Evolutionary conservation across 495 filamentous ascomycete genomes (phyloP), one percentile per base, ranked within the genome.

Genomic region (Haplographium delicatum): DNA sequence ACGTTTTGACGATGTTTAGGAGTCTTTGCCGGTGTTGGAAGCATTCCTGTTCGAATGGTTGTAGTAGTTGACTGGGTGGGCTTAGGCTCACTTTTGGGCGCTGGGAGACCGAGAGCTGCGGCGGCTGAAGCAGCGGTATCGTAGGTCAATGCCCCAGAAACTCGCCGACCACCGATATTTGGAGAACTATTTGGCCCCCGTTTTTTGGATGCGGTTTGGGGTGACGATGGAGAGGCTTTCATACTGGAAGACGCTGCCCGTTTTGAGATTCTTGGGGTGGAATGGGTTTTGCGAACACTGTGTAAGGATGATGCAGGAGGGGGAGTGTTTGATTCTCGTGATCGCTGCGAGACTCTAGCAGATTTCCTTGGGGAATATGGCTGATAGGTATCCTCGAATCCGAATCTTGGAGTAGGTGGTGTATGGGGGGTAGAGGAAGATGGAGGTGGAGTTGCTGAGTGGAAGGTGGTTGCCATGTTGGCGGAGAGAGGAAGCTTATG

Each of bases 1-100:
- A 68, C 64, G 3, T 78, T 68, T 5, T 80, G 79, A 53, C 83
- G 81, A 68, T 86, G 86, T 45, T 79, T 78, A 1, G 93, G 93
- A 2, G 91, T 96, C 67, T 95, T 98, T 41, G 80, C 81, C 9
- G 93, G 93, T 9, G 93, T 97, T 3, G 89, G 91, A 41, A 96
- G 76, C 72, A 88, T 86, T 15, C 69, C 69, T 8, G 68, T 50
- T 27, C 33, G 18, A 39, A 48, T 52, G 4, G 51, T 38, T 8
- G 55, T 41, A 4, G 53, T 54, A 20, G 46, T 44, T 46, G 44
- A 35, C 58, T 40, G 47, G 16, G 38, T 49, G 18, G 30, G 51
- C 46, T 30, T 61, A 19, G 30, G 39, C 24, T 26, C 34, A 13
- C 47, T 50, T 40, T 40, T 42, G 45, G 51, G 62, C 22, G 53